phyloP scores from a whole-genome alignment of 495 filamentous ascomycete genomes.

The Collariella sp. region DNA sequence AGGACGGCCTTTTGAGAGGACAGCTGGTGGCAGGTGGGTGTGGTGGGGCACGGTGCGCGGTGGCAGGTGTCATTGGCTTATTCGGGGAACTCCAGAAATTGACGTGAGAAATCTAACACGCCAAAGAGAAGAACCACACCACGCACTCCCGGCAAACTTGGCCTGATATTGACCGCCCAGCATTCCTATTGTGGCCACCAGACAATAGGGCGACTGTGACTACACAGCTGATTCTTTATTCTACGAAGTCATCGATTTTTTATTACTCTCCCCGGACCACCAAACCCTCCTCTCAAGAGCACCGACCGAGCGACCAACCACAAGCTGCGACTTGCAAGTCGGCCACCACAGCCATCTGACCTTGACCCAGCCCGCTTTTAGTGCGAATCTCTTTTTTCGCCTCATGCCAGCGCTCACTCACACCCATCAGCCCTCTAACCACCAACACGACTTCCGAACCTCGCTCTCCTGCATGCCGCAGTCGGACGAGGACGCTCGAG shows the following conservation, averaged over 20 bases:
- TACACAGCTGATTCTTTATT: not conserved
- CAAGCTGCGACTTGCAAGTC: not conserved
- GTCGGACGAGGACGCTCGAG: not conserved
- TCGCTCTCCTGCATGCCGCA: constrained; percentile 2
- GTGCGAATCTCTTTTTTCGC: constrained; percentile 30
- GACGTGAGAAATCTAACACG: constrained; percentile 31
- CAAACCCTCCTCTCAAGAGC: not conserved
- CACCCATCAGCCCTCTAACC: constrained; percentile 1
- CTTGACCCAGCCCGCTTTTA: constrained; percentile 20
- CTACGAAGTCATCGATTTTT: not conserved
- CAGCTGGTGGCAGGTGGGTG: constrained; percentile 12
- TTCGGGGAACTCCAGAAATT: constrained; percentile 29
- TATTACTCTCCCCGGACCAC: not conserved
- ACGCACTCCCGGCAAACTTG: not conserved
- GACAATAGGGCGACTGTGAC: not conserved
- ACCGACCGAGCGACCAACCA: constrained; percentile 1
- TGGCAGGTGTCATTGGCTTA: constrained; percentile 18
- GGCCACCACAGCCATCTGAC: constrained; percentile 3
- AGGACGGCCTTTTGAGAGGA: not conserved
- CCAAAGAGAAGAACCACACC: constrained; percentile 3
- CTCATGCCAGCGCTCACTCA: constrained; percentile 13
- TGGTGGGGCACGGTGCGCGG: constrained; percentile 17
- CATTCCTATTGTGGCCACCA: not conserved
- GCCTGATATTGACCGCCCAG: constrained; percentile 13
- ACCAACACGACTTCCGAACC: not conserved